Evolutionary conservation across 257 asterid species (phyloP), one percentile per base, ranked within the genome.

Genomic region (Cinchona pubescens): DNA sequence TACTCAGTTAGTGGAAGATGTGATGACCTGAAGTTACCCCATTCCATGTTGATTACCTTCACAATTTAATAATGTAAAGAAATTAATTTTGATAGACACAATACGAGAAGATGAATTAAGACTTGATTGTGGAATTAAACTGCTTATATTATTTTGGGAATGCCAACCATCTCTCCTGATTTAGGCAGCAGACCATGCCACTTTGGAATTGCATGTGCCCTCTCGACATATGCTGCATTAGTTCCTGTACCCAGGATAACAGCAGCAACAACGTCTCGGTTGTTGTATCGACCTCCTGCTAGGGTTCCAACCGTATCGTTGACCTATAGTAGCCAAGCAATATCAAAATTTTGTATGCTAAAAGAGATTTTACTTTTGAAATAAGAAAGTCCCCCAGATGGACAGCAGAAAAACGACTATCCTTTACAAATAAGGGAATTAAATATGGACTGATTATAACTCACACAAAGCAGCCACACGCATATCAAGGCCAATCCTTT

Each of bases 1-100:
- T 88, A 92, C 78, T 87, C 91, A 13, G 99, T 89, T 46, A 91
- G 82, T 25, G 98, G 97, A 79, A 94, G 90, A 86, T 91, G 97
- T 27, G 97, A 86, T 19, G 97, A 92, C 56, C 84, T 86, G 75
- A 94, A 92, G 72, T 91, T 92, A 67, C 99, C 99, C 98, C 99
- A 94, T 81, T 94, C 99, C 96, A 89, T 89, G 90, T 94, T 94
- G 81, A 95, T 89, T 60, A 95, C 98, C 99, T 94, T 73, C 29
- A 76, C 40, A 56, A 18, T 32, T 56, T 68, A 69, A 69, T 63
- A 37, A 48, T 19, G 56, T 71, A 35, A 75, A 65, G 23, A 30
- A 15, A 49, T 61, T n/a, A 19, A 23, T 10, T n/a, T 55, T 23
- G 65, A 29, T 29, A 49, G 49, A 51, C 7, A 67, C 19, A 27